Base-by-base conservation (phyloP, 2,329 filamentous ascomycete genomes). In the Hymenoscyphus linearis region DNA sequence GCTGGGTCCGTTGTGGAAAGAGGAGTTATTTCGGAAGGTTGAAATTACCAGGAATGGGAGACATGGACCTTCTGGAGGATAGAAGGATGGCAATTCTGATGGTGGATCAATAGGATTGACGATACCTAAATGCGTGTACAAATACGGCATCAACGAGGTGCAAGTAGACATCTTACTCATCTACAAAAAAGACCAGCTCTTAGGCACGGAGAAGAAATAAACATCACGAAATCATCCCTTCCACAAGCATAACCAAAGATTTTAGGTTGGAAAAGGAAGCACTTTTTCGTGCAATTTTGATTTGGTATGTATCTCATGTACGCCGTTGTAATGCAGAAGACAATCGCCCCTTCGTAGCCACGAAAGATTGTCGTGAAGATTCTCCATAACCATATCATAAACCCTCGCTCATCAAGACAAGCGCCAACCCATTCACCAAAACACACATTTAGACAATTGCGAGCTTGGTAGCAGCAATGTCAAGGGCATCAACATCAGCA, bases 381-480 rank as follows among this genome's bases (percentile, higher is more conserved):
- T 50, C 44, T 50, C 59, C 66, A 67, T 67, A 64, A 64, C 63
- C 66, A 61, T 64, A 65, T 67, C 67, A 63, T 66, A 62, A 60
- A 62, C 66, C 67, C 62, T 58, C 62, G 54, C 57, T 65, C 58
- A 64, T 61, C 57, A 62, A 57, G 37, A 53, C 72, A 74, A 72
- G 76, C 75, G 74, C 62, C 64, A 67, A 61, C 76, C 75, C 77
- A 75, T 75, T 72, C 77, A 74, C 73, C 71, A 72, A 72, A 75
- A 71, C 47, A 58, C 27, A 58, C 47, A 71, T 73, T 89, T 96
- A 98, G 78, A 98, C 95, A 76, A 99, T 95, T 73, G 89, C 89
- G 73, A 99, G 88, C 89, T 98, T 99, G 80, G 95, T 98, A 75
- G 95, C 96, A 68, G 95, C 96, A 80, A 99, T 97, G 82, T 99